phyloP scores from a whole-genome alignment of 495 filamentous ascomycete species.

The Aspergillus biplanus region DNA sequence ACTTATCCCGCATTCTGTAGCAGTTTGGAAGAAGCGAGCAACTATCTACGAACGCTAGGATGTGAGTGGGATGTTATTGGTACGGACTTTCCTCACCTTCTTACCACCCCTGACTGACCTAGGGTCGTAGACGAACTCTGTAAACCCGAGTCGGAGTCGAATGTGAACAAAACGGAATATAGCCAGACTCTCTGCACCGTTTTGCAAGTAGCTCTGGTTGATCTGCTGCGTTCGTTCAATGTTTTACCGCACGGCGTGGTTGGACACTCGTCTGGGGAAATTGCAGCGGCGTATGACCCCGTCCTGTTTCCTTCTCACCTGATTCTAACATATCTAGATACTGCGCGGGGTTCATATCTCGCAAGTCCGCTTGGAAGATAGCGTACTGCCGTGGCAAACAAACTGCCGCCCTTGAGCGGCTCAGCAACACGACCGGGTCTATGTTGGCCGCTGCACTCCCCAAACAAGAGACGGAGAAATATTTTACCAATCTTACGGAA shows the following conservation, averaged over 20 bases:
- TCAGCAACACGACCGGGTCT: not conserved
- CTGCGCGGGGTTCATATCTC: too few species aligned
- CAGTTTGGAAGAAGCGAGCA: not conserved
- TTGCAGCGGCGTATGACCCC: conserved; percentile 20
- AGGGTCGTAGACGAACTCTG: too few species aligned
- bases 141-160: conserved; percentile 18
- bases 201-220: conserved; percentile 26
- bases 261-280: conserved; percentile 30
- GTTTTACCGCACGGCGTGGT: conserved; percentile 18
- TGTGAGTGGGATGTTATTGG: too few species aligned
- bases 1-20: conserved; percentile 7
- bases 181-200: conserved; percentile 38
- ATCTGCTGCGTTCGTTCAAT: conserved; percentile 19
- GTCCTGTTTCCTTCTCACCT: too few species aligned
- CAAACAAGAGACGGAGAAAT: conserved; percentile 33
- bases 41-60: too few species aligned
- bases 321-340: too few species aligned
- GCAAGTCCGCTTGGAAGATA: too few species aligned
- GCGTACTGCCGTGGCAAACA: too few species aligned
- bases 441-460: conserved; percentile 46
- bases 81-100: too few species aligned
- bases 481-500: conserved; percentile 23
- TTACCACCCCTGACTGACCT: too few species aligned
- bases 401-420: too few species aligned
- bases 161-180: conserved; percentile 5